Evolutionary conservation across 768 basidiomycete genomes (phyloP).

Genomic region (Kwoniella botswanensis): DNA sequence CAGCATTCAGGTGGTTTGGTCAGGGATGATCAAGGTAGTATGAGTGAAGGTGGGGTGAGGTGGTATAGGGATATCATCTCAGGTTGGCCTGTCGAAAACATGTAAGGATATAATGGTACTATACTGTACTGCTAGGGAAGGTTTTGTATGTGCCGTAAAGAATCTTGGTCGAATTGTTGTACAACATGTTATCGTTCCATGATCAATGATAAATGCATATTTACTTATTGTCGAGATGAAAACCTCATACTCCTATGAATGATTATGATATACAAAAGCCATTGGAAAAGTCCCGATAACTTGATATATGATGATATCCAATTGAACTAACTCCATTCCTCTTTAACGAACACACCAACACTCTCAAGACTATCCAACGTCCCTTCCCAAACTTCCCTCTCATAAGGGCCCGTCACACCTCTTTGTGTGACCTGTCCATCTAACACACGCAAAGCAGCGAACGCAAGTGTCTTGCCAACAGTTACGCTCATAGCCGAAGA

Average conservation of each 20-base stretch:
- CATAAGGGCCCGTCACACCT: conserved; percentile 74
- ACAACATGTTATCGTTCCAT: not conserved
- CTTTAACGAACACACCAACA: conserved; percentile 57
- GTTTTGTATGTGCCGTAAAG: too few relatives aligned
- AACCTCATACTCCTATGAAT: too few relatives aligned
- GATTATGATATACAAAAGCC: too few relatives aligned
- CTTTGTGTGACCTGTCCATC: conserved; percentile 65
- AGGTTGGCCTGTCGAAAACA: conserved; percentile 8
- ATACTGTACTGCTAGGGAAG: too few relatives aligned
- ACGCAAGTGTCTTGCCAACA: conserved; percentile 84
- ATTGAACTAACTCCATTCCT: conserved; percentile 36
- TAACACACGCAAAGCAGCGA: conserved; percentile 74
- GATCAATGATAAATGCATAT: not conserved
- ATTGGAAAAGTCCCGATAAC: too few relatives aligned
- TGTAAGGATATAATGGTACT: not conserved
- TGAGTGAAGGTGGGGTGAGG: conserved; percentile 62
- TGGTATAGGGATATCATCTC: conserved; percentile 61
- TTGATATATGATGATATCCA: too few relatives aligned
- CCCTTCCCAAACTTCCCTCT: conserved; percentile 66
- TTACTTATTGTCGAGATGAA: not conserved
- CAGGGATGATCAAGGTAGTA: conserved; percentile 69
- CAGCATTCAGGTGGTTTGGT: conserved; percentile 64
- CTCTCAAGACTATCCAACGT: conserved; percentile 69
- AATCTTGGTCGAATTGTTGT: too few relatives aligned
- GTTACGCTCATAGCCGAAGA: conserved; percentile 88